Conservation (phyloP, 257 asterid genomes). For the Solanum rostratum region DNA sequence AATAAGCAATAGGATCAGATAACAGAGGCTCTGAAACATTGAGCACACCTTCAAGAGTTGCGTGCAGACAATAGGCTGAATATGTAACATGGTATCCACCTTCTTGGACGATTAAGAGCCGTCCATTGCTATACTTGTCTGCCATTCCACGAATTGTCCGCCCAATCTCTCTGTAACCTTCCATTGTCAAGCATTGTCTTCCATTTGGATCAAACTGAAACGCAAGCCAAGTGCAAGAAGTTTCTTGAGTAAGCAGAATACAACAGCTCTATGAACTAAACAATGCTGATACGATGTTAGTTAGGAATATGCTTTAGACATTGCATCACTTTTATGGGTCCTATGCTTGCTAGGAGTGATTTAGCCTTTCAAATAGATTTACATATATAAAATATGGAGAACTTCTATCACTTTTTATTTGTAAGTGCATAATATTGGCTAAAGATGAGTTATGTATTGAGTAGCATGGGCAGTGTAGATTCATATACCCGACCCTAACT, state of each 20-base stretch:
- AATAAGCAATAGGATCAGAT: conserved; percentile 71
- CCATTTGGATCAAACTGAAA: conserved; percentile 95
- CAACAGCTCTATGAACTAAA: background rate
- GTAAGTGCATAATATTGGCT: no score
- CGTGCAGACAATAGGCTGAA: conserved; percentile 83
- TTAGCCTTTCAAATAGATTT: no score
- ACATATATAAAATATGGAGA: no score
- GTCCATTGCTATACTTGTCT: conserved; percentile 44
- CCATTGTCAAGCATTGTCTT: conserved; percentile 94
- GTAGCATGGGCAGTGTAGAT: no score
- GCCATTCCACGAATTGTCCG: conserved; percentile 43
- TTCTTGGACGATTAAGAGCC: conserved; percentile 75
- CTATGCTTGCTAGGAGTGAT: no score
- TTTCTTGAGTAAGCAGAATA: background rate
- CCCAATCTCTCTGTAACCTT: conserved; percentile 71
- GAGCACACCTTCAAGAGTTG: conserved; percentile 81
- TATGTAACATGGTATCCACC: conserved; percentile 94
- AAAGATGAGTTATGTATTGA: no score
- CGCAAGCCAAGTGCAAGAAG: background rate
- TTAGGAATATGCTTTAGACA: background rate
- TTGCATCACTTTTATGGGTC: no score
- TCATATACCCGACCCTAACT: no score
- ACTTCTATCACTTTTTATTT: no score
- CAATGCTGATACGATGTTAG: background rate
- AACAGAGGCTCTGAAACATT: conserved; percentile 38